A percentile compares a stretch with the other conserved stretches of the same genome.
Evolutionary conservation across 164 flowering plant species (phyloP).

Genomic region (Nelumbo lutea): DNA sequence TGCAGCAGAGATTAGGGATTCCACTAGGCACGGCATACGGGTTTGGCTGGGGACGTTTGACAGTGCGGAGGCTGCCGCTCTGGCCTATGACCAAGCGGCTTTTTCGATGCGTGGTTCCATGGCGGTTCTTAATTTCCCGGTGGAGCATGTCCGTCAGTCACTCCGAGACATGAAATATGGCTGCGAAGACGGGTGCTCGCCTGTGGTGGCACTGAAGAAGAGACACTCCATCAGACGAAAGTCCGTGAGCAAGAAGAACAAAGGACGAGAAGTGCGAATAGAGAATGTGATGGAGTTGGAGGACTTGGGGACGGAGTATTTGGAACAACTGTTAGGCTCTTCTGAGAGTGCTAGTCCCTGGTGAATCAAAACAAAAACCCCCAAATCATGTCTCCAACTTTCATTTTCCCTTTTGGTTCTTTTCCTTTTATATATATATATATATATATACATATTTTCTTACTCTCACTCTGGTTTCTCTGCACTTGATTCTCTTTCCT

Average conservation of each 20-base stretch:
- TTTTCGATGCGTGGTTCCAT: constrained; percentile 44
- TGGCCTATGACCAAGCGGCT: constrained; percentile 76
- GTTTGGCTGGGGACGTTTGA: constrained; percentile 84
- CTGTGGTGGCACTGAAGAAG: constrained; percentile 54
- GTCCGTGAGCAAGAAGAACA: constrained; percentile 20
- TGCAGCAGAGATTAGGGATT: constrained; percentile 72
- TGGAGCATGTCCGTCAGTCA: constrained; percentile 42
- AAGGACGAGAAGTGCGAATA: constrained; percentile 16
- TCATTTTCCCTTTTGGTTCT: no score
- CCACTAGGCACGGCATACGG: constrained; percentile 57
- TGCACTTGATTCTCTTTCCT: no score
- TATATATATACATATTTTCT: no score
- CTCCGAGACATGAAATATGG: constrained; percentile 33
- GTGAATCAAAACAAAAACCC: background rate
- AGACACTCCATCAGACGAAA: constrained; percentile 43
- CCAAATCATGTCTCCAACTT: background rate
- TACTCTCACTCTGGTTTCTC: no score
- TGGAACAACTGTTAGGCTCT: constrained; percentile 49
- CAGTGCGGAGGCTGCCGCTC: constrained; percentile 66
- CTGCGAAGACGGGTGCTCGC: constrained; percentile 40
- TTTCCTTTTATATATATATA: no score
- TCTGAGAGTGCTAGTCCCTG: constrained; percentile 15
- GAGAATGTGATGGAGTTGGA: constrained; percentile 49
- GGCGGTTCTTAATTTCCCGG: constrained; percentile 57
- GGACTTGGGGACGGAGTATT: constrained; percentile 53